Conservation (phyloP, 768 basidiomycete species). For the Pholiota microspora region DNA sequence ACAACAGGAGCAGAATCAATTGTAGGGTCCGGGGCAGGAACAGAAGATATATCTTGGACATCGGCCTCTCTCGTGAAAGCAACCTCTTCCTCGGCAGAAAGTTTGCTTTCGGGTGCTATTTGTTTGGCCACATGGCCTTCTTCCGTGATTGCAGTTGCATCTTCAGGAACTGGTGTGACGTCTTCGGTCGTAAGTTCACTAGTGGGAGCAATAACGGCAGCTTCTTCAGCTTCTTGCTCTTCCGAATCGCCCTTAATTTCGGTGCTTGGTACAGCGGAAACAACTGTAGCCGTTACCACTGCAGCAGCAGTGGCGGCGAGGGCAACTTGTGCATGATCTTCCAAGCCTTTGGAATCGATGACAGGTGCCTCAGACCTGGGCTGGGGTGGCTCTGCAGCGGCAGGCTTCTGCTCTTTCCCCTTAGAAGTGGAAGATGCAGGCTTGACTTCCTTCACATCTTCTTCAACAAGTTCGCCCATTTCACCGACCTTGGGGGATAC, state of each 20-base stretch:
- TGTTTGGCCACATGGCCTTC: too few relatives aligned
- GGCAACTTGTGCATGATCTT: slow-evolving; percentile 3
- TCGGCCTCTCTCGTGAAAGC: background rate
- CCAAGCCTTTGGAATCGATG: background rate
- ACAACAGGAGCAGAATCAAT: background rate
- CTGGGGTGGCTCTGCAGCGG: background rate
- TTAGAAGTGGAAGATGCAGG: slow-evolving; percentile 15
- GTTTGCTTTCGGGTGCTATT: slow-evolving; percentile 11
- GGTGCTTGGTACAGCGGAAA: slow-evolving; percentile 10
- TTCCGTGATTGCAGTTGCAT: too few relatives aligned
- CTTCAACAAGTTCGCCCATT: slow-evolving; percentile 66
- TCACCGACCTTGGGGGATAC: slow-evolving; percentile 52
- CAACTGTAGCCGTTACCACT: slow-evolving; percentile 21
- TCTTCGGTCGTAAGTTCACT: background rate
- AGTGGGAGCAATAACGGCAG: background rate
- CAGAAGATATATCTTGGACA: slow-evolving; percentile 18
- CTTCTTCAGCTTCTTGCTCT: background rate
- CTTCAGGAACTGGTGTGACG: background rate
- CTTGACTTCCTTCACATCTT: slow-evolving; percentile 28
- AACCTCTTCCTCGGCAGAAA: slow-evolving; percentile 1
- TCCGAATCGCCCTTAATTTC: slow-evolving; percentile 5
- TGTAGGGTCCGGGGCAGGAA: slow-evolving; percentile 6
- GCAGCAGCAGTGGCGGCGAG: slow-evolving; percentile 18
- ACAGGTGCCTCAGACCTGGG: slow-evolving; percentile 1
- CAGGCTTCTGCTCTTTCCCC: slow-evolving; percentile 16